Percentiles rank a stretch among this genome's conserved stretches.
Evolutionary conservation across 1,139 yeast species (phyloP).

Genomic region (Taphrina betulina): DNA sequence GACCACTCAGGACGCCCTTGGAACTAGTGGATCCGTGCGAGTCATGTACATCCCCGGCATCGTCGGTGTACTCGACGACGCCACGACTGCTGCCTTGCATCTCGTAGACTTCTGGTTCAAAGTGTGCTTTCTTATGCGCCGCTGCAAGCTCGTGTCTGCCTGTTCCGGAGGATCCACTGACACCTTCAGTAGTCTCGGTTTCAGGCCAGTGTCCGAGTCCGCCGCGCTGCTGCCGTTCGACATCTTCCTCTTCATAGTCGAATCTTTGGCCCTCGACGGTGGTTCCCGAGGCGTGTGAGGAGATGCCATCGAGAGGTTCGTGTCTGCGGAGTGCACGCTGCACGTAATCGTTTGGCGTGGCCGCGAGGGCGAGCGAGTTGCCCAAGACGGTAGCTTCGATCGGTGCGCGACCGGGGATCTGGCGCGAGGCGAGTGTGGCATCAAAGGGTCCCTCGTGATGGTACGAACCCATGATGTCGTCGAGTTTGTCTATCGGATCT

Average conservation of each 20-base stretch:
- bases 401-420: conserved; percentile 35
- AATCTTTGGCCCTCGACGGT: conserved; percentile 22
- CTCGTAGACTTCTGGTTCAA: conserved; percentile 7
- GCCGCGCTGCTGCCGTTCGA: conserved; percentile 16
- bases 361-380: conserved; percentile 35
- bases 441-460: conserved; percentile 39
- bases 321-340: conserved; percentile 32
- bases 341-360: conserved; percentile 34
- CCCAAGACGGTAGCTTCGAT: conserved; percentile 35
- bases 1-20: conserved; percentile 13
- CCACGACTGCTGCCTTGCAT: conserved; percentile 15
- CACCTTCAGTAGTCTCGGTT: too few species aligned
- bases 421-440: conserved; percentile 35
- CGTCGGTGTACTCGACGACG: conserved; percentile 19
- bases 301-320: conserved; percentile 37
- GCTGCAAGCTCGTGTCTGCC: conserved; percentile 2
- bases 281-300: conserved; percentile 33
- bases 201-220: conserved; percentile 5
- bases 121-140: background rate
- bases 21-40: background rate
- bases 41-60: conserved; percentile 12
- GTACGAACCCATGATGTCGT: conserved; percentile 21
- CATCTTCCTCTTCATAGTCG: conserved; percentile 28
- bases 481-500: conserved; percentile 29
- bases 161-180: conserved; percentile 2